A percentile compares a stretch with the other conserved stretches of the same genome.
phyloP scores from a whole-genome alignment of 2,329 filamentous ascomycete species.

The Penicillium sp. region DNA sequence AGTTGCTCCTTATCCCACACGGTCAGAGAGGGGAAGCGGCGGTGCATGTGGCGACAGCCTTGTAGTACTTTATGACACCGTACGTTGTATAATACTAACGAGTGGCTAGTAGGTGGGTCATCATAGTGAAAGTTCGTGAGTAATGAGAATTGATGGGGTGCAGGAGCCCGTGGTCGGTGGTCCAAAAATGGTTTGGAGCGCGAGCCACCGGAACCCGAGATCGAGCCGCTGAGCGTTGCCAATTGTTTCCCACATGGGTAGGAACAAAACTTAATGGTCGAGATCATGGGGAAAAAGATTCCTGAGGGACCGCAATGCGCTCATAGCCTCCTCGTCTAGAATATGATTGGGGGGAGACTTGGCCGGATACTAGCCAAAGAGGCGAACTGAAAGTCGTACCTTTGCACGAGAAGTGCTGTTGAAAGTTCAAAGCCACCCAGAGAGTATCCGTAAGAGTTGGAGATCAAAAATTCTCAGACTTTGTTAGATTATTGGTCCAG shows the following conservation, averaged over 20 bases:
- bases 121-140: background rate
- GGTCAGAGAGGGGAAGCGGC: background rate
- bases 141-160: background rate
- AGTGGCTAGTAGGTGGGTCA: background rate
- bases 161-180: background rate
- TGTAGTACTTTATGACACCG: background rate
- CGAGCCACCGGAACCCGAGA: background rate
- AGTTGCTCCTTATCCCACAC: background rate
- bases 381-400: background rate
- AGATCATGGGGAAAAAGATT: background rate
- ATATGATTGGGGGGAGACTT: background rate
- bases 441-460: background rate
- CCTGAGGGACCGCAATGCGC: background rate
- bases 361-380: background rate
- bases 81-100: background rate
- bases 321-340: background rate
- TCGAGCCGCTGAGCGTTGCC: too few relatives aligned
- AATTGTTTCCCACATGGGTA: background rate
- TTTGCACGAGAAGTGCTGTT: background rate
- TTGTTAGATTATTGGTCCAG: background rate
- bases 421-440: background rate
- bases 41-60: background rate
- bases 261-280: background rate
- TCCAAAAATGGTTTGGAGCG: background rate
- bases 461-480: background rate